phyloP scores from a whole-genome alignment of 2,329 filamentous ascomycete genomes.

The Diaporthe nobilis region DNA sequence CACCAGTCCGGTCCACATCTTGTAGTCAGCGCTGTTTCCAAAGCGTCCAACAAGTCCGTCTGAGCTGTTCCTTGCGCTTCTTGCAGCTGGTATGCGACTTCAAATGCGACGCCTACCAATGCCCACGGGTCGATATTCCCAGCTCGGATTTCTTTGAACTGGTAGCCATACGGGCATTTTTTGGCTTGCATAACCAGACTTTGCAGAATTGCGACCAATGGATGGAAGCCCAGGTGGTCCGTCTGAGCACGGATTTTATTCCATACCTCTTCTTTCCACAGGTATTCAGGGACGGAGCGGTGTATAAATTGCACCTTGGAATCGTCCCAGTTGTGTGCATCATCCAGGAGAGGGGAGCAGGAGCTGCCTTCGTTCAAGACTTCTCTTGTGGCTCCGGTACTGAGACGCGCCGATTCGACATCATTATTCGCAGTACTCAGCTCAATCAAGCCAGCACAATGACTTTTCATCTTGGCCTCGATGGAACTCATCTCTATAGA shows the following conservation, averaged over 20 bases:
- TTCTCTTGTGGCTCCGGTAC: too few species aligned
- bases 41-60: neutral
- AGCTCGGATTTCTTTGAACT: neutral
- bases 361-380: too few species aligned
- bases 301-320: neutral
- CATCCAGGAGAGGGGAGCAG: neutral
- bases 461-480: neutral
- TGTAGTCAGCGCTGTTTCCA: neutral
- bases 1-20: neutral
- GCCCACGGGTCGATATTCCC: neutral
- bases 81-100: neutral
- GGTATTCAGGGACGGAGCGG: neutral
- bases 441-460: neutral
- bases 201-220: neutral
- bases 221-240: neutral
- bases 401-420: too few species aligned
- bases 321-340: neutral
- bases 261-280: neutral
- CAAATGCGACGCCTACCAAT: neutral
- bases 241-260: neutral
- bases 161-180: neutral
- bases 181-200: neutral
- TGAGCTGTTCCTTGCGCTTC: neutral
- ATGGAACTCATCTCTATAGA: neutral
- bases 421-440: too few species aligned